phyloP scores from a whole-genome alignment of 768 basidiomycete genomes.

The Lentinula edodes region DNA sequence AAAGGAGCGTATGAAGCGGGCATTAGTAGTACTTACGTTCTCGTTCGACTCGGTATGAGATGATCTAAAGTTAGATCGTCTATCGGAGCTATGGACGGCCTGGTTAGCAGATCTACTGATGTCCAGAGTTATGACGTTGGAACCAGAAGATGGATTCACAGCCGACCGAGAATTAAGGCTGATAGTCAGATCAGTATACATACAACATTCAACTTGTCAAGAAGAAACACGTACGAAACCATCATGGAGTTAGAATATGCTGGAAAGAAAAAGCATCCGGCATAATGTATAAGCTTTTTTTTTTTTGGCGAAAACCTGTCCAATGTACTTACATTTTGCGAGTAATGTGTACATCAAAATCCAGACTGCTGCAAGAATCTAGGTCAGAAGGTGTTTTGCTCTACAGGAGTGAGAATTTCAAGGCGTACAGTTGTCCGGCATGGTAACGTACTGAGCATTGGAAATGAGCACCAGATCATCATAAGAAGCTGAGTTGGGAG shows the following conservation, averaged over 20 bases:
- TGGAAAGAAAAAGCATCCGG: not conserved
- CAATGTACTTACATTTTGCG: not conserved
- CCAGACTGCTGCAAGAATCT: not conserved
- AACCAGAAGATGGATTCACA: not conserved
- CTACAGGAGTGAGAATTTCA: too few species aligned
- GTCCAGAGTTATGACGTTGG: not conserved
- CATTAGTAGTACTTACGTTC: too few species aligned
- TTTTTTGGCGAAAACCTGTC: too few species aligned
- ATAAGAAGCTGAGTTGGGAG: not conserved
- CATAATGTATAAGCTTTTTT: not conserved
- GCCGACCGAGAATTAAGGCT: not conserved
- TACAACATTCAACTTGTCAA: too few species aligned
- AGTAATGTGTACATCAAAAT: not conserved
- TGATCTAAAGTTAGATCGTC: not conserved
- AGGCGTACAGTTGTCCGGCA: not conserved
- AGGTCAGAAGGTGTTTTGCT: not conserved
- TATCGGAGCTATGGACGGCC: not conserved
- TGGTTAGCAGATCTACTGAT: not conserved
- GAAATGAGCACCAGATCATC: not conserved
- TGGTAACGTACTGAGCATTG: not conserved
- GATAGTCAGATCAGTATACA: not conserved
- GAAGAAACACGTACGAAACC: not conserved
- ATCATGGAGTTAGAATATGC: constrained; percentile 1
- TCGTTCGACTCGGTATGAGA: not conserved
- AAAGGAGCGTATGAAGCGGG: too few species aligned